Percentiles rank a stretch among this genome's conserved stretches.
phyloP scores from a whole-genome alignment of 257 asterid genomes.

The Ilex aquifolium region DNA sequence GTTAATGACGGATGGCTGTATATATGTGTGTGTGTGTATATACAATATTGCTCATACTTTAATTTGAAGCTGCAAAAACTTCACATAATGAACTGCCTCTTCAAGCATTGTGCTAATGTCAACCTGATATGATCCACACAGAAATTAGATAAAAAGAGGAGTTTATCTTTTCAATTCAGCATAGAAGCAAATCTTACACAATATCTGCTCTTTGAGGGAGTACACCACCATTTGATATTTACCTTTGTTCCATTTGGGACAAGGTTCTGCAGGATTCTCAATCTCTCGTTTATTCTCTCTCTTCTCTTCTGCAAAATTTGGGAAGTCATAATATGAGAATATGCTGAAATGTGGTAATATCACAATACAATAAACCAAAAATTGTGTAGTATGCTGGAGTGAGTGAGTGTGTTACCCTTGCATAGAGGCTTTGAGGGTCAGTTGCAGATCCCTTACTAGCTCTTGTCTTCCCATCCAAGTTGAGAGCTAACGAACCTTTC shows the following conservation, averaged over 20 bases:
- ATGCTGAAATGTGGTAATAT: neutral
- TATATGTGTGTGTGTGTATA: neutral
- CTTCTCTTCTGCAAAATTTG: constrained; percentile 59
- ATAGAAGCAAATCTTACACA: too few relatives aligned
- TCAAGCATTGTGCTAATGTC: constrained; percentile 97
- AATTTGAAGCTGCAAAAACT: constrained; percentile 83
- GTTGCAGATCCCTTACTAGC: constrained; percentile 68
- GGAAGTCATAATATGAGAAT: constrained; percentile 5
- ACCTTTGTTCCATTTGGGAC: constrained; percentile 92
- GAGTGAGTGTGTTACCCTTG: constrained; percentile 46
- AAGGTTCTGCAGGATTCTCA: constrained; percentile 80
- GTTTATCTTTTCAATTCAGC: too few relatives aligned
- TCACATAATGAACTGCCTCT: constrained; percentile 88
- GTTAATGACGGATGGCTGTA: too few relatives aligned
- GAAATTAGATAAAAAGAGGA: too few relatives aligned
- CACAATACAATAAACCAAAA: neutral
- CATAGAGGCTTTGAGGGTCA: constrained; percentile 90
- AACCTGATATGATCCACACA: constrained; percentile 28
- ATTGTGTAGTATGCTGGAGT: neutral
- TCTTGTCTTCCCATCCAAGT: constrained; percentile 46
- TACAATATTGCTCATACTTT: constrained; percentile 37
- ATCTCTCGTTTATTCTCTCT: constrained; percentile 78
- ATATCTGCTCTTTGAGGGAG: too few relatives aligned
- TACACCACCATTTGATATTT: neutral
- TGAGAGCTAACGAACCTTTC: constrained; percentile 17